Percentiles rank a stretch among this genome's conserved stretches.
Conservation (phyloP, 2,329 filamentous ascomycete genomes). For the Polytolypa hystricis region DNA sequence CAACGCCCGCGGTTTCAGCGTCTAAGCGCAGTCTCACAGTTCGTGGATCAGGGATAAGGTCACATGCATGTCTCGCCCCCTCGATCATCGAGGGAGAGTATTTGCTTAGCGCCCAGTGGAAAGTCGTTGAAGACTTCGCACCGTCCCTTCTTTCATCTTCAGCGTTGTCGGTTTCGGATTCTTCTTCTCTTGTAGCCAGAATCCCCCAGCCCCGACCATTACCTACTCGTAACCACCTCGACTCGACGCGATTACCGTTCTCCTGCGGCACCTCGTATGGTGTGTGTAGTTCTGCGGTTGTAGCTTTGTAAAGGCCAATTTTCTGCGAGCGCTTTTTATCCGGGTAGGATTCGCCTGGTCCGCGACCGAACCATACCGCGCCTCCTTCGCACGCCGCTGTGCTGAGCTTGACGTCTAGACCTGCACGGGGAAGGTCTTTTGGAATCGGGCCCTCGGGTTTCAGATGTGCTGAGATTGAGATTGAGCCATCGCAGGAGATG, state of each 20-base stretch:
- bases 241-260: conserved; percentile 16
- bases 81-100: conserved; percentile 13
- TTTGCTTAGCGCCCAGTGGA: conserved; percentile 13
- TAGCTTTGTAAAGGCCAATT: conserved; percentile 13
- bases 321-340: conserved; percentile 18
- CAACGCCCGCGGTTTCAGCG: conserved; percentile 8
- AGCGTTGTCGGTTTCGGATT: not conserved
- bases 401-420: conserved; percentile 12
- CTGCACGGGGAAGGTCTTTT: conserved; percentile 11
- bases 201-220: conserved; percentile 7
- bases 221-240: conserved; percentile 13
- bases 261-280: conserved; percentile 20
- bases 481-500: conserved; percentile 8
- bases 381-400: conserved; percentile 8
- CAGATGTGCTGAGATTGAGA: conserved; percentile 9
- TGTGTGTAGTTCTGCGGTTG: conserved; percentile 13
- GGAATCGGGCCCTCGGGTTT: conserved; percentile 12
- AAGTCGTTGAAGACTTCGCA: conserved; percentile 2
- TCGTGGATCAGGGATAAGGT: conserved; percentile 11
- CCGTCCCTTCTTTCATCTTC: not conserved
- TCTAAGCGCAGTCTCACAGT: conserved; percentile 14
- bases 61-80: conserved; percentile 12
- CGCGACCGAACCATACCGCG: conserved; percentile 17
- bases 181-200: not conserved
- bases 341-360: conserved; percentile 18